These are phyloP conservation scores for Crithidia expoeki DNA, from an alignment of 208 protist genomes.

Conservation along the genomic window DNA sequence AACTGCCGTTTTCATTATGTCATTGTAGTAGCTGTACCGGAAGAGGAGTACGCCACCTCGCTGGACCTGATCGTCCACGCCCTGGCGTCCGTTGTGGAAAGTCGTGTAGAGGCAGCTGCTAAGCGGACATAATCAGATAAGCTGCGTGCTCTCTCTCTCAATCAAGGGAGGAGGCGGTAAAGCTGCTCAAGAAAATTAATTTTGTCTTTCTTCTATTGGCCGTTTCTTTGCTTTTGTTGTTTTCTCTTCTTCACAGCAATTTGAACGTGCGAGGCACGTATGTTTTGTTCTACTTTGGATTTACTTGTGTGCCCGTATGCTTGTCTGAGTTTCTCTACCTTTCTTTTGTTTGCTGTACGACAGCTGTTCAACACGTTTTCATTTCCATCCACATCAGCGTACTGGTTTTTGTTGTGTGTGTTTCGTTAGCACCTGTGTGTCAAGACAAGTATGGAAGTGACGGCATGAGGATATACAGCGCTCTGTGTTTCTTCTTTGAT, in stretches of 20 bases:
- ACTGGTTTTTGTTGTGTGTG: no score
- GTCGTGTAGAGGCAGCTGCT: slow-evolving; percentile 68
- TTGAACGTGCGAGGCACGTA: background rate
- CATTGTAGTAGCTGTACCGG: slow-evolving; percentile 73
- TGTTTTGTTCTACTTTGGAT: background rate
- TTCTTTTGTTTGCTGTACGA: no score
- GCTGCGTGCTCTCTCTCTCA: no score
- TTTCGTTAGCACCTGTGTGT: no score
- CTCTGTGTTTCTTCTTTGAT: no score
- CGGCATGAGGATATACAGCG: no score
- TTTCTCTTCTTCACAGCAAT: slow-evolving; percentile 10
- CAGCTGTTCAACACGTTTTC: no score
- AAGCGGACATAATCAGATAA: slow-evolving; percentile 46
- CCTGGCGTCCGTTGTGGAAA: slow-evolving; percentile 70
- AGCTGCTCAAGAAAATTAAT: no score
- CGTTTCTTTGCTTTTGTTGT: background rate
- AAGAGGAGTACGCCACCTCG: slow-evolving; percentile 68
- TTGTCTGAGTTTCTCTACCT: background rate
- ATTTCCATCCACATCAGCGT: no score
- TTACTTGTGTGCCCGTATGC: background rate
- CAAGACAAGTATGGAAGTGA: no score
- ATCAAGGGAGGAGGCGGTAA: no score
- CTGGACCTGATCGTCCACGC: slow-evolving; percentile 73
- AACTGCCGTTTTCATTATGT: slow-evolving; percentile 82
- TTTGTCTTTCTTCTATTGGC: background rate